These are phyloP conservation scores for Phytophthora syringae DNA, from an alignment of 352 stramenopile genomes.

Conservation along the genomic window DNA sequence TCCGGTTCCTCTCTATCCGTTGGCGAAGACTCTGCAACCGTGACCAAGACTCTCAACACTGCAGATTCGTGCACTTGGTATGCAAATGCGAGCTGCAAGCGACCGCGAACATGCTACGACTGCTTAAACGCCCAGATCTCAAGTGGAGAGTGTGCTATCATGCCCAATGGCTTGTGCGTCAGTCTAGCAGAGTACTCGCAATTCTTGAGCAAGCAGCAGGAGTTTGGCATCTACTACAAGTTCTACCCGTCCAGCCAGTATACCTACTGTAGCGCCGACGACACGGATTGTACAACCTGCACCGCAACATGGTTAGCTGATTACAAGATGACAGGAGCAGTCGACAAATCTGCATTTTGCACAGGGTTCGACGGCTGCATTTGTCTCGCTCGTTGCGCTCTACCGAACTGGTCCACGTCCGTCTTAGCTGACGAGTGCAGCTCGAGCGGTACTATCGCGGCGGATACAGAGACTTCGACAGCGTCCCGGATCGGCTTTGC, in stretches of 20 bases:
- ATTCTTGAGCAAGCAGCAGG: conserved; percentile 24
- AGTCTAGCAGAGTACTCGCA: conserved; percentile 26
- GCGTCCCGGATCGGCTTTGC: conserved; percentile 29
- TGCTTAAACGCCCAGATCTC: conserved; percentile 53
- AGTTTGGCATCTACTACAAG: conserved; percentile 29
- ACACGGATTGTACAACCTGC: conserved; percentile 33
- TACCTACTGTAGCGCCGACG: conserved; percentile 37
- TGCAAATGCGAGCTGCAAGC: conserved; percentile 24
- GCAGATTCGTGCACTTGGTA: conserved; percentile 49
- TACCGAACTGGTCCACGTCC: conserved; percentile 31
- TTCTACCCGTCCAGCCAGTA: conserved; percentile 41
- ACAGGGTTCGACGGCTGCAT: conserved; percentile 31
- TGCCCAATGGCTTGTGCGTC: conserved; percentile 32
- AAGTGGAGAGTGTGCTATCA: conserved; percentile 28
- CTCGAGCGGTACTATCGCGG: background rate
- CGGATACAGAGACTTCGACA: conserved; percentile 8
- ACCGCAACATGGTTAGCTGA: conserved; percentile 28
- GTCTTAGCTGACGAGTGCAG: conserved; percentile 31
- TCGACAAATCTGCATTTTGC: conserved; percentile 27
- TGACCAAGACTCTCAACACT: conserved; percentile 28
- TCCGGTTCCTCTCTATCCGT: conserved; percentile 13
- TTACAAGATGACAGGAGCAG: conserved; percentile 25
- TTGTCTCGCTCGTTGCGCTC: conserved; percentile 33
- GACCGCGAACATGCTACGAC: conserved; percentile 62
- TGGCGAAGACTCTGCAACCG: conserved; percentile 3